phyloP scores from a whole-genome alignment of 2,329 filamentous ascomycete species.

The Cryphonectria parasitica region DNA sequence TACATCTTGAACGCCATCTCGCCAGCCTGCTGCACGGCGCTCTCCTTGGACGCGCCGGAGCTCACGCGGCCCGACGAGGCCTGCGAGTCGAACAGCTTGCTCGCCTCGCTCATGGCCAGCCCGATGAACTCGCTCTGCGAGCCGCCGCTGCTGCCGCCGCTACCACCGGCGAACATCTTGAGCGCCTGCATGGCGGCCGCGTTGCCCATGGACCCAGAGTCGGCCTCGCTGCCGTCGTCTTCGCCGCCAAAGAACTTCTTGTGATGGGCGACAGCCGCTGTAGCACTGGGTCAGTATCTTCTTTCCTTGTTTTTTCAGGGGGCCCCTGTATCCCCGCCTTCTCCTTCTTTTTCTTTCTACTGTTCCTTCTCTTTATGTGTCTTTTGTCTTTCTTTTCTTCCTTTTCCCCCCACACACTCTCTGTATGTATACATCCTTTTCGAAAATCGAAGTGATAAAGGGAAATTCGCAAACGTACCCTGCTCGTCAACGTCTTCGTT shows the following conservation, averaged over 20 bases:
- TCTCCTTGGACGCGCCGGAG: constrained; percentile 74
- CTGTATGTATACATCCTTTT: neutral
- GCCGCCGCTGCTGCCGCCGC: constrained; percentile 42
- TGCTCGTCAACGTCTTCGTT: constrained; percentile 55
- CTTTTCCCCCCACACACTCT: neutral
- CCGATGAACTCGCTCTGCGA: constrained; percentile 78
- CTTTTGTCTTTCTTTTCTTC: neutral
- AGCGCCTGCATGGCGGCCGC: constrained; percentile 82
- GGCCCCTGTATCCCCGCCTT: neutral
- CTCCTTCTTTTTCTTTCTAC: neutral
- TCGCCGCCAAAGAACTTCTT: constrained; percentile 70
- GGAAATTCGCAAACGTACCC: constrained; percentile 39
- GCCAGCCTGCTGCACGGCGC: constrained; percentile 75
- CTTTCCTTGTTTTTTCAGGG: neutral
- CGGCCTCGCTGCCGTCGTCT: constrained; percentile 49
- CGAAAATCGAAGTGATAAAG: no score
- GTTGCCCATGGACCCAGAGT: constrained; percentile 62
- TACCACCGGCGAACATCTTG: constrained; percentile 73
- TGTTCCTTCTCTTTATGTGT: neutral
- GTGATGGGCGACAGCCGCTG: constrained; percentile 74
- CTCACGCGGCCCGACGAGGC: constrained; percentile 56
- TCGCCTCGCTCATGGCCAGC: constrained; percentile 85
- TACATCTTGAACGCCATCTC: constrained; percentile 93
- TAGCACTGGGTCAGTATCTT: neutral
- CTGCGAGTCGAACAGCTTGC: constrained; percentile 71